Conservation (phyloP, 805 yeast species). For the Yamadazyma phyllophila region DNA sequence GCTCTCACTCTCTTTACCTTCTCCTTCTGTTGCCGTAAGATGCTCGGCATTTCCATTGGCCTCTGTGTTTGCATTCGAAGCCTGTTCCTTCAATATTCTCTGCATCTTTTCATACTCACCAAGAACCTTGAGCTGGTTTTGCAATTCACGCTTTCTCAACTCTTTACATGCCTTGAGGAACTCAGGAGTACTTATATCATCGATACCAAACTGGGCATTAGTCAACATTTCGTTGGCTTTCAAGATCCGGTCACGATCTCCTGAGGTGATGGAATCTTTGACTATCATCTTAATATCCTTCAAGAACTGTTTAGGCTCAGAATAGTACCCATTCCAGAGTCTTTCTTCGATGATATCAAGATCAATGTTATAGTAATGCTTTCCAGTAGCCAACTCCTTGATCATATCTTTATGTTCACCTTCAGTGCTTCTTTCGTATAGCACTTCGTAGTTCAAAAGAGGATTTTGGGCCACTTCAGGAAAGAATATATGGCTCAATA, state of each 20-base stretch:
- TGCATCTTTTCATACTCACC: constrained; percentile 26
- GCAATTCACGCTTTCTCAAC: constrained; percentile 62
- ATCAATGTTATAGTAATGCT: constrained; percentile 80
- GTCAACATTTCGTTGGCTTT: constrained; percentile 94
- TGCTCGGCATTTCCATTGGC: no score
- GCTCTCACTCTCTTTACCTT: constrained; percentile 6
- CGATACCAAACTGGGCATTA: constrained; percentile 92
- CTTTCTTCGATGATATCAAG: constrained; percentile 91
- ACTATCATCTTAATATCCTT: constrained; percentile 83
- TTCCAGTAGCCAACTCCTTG: constrained; percentile 73
- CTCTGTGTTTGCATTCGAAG: no score
- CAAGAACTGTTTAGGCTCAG: constrained; percentile 87
- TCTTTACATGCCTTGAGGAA: constrained; percentile 75
- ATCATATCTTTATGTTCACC: constrained; percentile 64
- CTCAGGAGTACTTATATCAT: constrained; percentile 75
- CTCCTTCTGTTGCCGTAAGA: constrained; percentile 2
- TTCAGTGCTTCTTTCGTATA: constrained; percentile 47
- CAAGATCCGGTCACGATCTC: constrained; percentile 78
- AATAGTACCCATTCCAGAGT: constrained; percentile 93
- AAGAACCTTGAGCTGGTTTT: constrained; percentile 47
- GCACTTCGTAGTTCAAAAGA: constrained; percentile 32
- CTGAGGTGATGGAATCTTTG: constrained; percentile 66
- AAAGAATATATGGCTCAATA: constrained; percentile 75
- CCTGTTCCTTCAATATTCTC: background rate
- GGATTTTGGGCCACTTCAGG: constrained; percentile 44